Evolutionary conservation across 192 early-diverging fungal genomes (phyloP), one percentile per base, ranked within the genome.

Genomic region (Podila horticola): DNA sequence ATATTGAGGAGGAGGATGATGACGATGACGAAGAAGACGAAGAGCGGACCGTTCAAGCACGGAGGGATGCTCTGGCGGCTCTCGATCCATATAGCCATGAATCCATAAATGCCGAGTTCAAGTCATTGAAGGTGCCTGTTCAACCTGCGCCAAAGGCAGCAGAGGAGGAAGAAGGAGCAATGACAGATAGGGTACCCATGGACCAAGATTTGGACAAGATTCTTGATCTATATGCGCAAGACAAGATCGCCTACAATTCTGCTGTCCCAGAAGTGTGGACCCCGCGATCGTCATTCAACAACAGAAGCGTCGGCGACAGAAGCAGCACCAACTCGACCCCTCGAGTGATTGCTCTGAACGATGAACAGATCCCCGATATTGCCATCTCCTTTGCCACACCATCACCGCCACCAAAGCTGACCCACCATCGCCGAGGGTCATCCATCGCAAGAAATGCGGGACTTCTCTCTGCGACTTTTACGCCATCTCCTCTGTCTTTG

Each of bases 61-160:
- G 76, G 38, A 62, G 70, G 9, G 70, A 72, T 2, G 34, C 76
- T 12, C 55, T 79, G 19, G 66, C 51, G 17, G 65, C 66, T n/a
- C 61, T 79, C 2, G 76, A 72, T 24, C 76, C 76, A 1, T 59
- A 61, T 0, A 79, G 68, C 24, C 33, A 48, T n/a, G 58, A 26
- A 38, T 62, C 69, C 3, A 30, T 31, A 24, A 67, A 57, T 4
- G 76, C 65, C 29, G 66, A 79, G 22, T 72, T 79, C 61, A 79
- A 72, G 59, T 30, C 52, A 4, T 17, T 77, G 17, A 71, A 65
- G 30, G 48, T 24, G 10, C 28, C 51, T n/a, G 20, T 36, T 19
- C 51, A 60, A 5, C 59, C 59, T 13, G 34, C 11, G 0, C 8
- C 22, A 1, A 6, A 19, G 30, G 8, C 13, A 60, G 33, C n/a